Conservation (phyloP, 2,329 filamentous ascomycete species). For the Nemania sp. region DNA sequence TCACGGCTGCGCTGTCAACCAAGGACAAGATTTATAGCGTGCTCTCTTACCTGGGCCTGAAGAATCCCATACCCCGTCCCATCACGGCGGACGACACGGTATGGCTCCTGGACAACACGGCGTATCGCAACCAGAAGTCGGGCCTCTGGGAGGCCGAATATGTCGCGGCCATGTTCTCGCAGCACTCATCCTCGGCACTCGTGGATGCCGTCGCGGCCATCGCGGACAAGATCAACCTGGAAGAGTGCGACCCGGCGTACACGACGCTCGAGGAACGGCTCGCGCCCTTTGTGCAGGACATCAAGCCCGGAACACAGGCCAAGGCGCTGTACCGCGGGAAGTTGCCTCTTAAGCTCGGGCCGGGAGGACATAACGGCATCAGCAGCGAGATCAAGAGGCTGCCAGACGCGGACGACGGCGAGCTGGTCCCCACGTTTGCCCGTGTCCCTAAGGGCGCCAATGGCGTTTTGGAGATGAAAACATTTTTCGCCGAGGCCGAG, state of each 20-base stretch:
- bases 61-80: conserved; percentile 69
- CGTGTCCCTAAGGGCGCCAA: conserved; percentile 63
- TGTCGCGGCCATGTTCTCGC: conserved; percentile 83
- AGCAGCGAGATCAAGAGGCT: conserved; percentile 71
- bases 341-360: conserved; percentile 68
- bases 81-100: conserved; percentile 77
- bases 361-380: conserved; percentile 78
- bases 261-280: conserved; percentile 75
- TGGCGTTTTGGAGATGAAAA: conserved; percentile 73
- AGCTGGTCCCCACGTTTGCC: conserved; percentile 60
- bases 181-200: conserved; percentile 74
- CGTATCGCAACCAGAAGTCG: conserved; percentile 68
- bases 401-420: conserved; percentile 60
- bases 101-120: conserved; percentile 93
- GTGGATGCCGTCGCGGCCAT: conserved; percentile 77
- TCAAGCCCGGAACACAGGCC: conserved; percentile 77
- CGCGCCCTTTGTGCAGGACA: conserved; percentile 81
- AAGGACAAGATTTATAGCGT: conserved; percentile 53
- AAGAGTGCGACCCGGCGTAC: conserved; percentile 68
- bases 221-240: conserved; percentile 75
- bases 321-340: conserved; percentile 68
- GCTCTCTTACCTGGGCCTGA: conserved; percentile 63
- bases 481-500: conserved; percentile 78
- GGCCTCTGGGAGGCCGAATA: conserved; percentile 83
- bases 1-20: conserved; percentile 38